phyloP scores from a whole-genome alignment of 139 green algal species.

The Chlamydomonas schloesseri region DNA sequence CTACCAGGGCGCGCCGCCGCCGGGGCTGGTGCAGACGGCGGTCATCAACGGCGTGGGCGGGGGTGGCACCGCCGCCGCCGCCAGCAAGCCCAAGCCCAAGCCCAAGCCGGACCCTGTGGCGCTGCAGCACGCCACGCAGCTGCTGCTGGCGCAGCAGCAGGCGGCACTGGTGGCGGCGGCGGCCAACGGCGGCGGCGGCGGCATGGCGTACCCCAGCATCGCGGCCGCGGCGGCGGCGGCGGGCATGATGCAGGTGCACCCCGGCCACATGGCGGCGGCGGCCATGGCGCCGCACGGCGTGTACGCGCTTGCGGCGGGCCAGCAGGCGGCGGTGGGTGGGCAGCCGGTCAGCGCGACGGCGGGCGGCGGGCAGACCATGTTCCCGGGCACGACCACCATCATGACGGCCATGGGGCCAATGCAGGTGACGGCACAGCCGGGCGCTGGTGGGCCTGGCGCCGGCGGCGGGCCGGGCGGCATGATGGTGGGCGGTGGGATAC shows the following conservation, averaged over 20 bases:
- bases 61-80: neutral
- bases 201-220: constrained; percentile 18
- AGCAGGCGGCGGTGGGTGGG: neutral
- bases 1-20: constrained; percentile 39
- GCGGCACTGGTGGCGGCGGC: neutral
- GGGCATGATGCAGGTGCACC: neutral
- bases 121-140: constrained; percentile 40
- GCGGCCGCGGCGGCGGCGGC: neutral
- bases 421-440: neutral
- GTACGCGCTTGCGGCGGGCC: neutral
- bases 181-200: neutral
- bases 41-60: neutral
- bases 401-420: neutral
- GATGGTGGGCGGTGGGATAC: neutral
- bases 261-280: neutral
- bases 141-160: constrained; percentile 25
- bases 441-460: neutral
- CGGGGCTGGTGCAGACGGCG: constrained; percentile 31
- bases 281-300: constrained; percentile 30
- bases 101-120: constrained; percentile 20
- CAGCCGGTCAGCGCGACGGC: neutral
- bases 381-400: neutral
- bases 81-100: constrained; percentile 23
- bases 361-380: neutral
- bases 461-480: neutral